Percentiles rank a stretch among this genome's conserved stretches.
These are phyloP conservation scores for Cicer chorassanicum DNA, from an alignment of 306 rosid genomes.

Conservation along the genomic window DNA sequence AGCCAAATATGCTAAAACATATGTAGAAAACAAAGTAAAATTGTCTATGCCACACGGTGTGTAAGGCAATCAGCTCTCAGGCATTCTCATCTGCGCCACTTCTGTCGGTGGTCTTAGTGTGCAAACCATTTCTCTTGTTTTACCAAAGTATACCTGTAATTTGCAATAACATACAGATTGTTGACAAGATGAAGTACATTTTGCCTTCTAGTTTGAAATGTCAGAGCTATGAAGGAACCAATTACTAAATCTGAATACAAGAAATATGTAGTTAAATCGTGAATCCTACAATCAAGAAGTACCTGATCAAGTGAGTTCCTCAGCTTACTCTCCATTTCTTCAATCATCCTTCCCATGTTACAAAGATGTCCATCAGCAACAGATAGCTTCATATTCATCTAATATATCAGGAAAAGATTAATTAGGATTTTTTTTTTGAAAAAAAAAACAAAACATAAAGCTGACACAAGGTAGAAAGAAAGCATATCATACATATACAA, in stretches of 20 bases:
- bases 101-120: conserved; percentile 92
- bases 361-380: conserved; percentile 91
- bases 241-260: conserved; percentile 20
- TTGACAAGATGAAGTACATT: neutral
- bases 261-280: conserved; percentile 18
- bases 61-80: conserved; percentile 58
- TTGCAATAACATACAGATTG: conserved; percentile 21
- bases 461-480: neutral
- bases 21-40: conserved; percentile 25
- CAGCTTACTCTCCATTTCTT: conserved; percentile 98
- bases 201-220: neutral
- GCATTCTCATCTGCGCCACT: conserved; percentile 77
- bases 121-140: conserved; percentile 99
- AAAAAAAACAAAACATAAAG: neutral
- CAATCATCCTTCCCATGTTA: conserved; percentile 98
- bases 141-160: conserved; percentile 88
- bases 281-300: conserved; percentile 25
- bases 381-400: conserved; percentile 90
- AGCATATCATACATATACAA: conserved; percentile 7
- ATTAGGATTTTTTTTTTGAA: neutral
- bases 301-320: conserved; percentile 98
- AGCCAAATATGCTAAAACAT: conserved; percentile 36
- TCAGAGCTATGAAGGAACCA: conserved; percentile 22
- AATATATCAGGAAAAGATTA: conserved; percentile 26
- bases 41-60: conserved; percentile 15